Conservation (phyloP, 768 basidiomycete species). For the Boletus bicolor region DNA sequence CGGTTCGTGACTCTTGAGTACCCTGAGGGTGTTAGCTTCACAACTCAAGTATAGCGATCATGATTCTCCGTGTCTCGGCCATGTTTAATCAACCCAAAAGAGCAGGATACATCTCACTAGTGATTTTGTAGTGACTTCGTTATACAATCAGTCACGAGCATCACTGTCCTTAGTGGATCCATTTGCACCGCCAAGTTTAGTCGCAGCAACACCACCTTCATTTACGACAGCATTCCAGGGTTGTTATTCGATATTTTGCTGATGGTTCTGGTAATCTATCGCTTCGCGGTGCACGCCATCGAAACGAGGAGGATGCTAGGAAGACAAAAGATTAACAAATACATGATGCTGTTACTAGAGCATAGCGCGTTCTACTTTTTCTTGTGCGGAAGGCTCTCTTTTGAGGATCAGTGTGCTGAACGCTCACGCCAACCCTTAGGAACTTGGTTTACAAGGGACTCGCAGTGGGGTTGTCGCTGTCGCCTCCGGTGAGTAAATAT, state of each 20-base stretch:
- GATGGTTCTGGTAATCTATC: slow-evolving; percentile 4
- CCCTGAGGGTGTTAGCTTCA: neutral
- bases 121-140: neutral
- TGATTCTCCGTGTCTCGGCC: slow-evolving; percentile 14
- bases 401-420: neutral
- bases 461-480: neutral
- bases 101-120: neutral
- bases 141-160: neutral
- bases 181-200: neutral
- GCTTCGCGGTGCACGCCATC: slow-evolving; percentile 3
- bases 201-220: neutral
- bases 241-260: slow-evolving; percentile 7
- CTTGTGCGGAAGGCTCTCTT: neutral
- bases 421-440: neutral
- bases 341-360: slow-evolving; percentile 8
- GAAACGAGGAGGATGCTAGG: slow-evolving; percentile 3
- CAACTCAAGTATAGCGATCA: slow-evolving; percentile 1
- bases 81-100: slow-evolving; percentile 11
- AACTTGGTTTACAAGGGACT: neutral
- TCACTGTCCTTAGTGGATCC: neutral
- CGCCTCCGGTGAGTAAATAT: neutral
- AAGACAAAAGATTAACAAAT: slow-evolving; percentile 2
- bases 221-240: slow-evolving; percentile 1
- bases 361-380: slow-evolving; percentile 12
- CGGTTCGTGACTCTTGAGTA: neutral